Evolutionary conservation across 169 alveolate genomes (phyloP).

Genomic region (Plasmodium ovale): DNA sequence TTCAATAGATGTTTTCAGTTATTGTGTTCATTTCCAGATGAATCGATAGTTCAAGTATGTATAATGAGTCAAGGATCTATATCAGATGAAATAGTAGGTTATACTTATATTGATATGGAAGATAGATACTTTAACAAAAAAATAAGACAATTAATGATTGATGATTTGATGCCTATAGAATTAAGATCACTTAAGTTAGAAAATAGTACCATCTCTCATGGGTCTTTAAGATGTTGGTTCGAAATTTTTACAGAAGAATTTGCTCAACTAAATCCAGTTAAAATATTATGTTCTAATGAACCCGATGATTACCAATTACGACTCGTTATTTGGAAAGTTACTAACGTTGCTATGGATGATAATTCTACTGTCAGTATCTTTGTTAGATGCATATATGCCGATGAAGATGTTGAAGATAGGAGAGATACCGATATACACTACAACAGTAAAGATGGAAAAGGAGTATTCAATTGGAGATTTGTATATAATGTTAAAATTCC

Average conservation of each 20-base stretch:
- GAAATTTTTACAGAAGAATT: constrained; percentile 88
- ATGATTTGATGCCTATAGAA: constrained; percentile 87
- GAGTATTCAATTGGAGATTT: constrained; percentile 92
- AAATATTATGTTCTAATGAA: constrained; percentile 87
- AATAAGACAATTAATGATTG: constrained; percentile 85
- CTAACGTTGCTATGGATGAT: constrained; percentile 88
- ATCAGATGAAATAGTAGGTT: constrained; percentile 90
- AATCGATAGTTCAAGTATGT: constrained; percentile 87
- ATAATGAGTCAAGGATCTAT: constrained; percentile 89
- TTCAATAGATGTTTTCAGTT: constrained; percentile 89
- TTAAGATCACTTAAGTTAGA: constrained; percentile 84
- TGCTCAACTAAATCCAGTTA: constrained; percentile 89
- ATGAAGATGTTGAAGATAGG: constrained; percentile 85
- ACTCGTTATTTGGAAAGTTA: constrained; percentile 92
- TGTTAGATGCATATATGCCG: constrained; percentile 88
- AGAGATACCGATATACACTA: constrained; percentile 92
- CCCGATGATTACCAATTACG: constrained; percentile 90
- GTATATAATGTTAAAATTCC: constrained; percentile 90
- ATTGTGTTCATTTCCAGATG: constrained; percentile 91
- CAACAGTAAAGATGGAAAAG: constrained; percentile 92
- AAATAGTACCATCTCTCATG: constrained; percentile 89
- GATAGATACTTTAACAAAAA: constrained; percentile 90
- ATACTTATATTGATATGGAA: constrained; percentile 91
- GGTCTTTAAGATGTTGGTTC: constrained; percentile 91
- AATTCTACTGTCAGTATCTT: constrained; percentile 88